Percentiles rank a stretch among this genome's conserved stretches.
These are phyloP conservation scores for Chlorophyllum brunneum DNA, from an alignment of 768 basidiomycete species.

Conservation along the genomic window DNA sequence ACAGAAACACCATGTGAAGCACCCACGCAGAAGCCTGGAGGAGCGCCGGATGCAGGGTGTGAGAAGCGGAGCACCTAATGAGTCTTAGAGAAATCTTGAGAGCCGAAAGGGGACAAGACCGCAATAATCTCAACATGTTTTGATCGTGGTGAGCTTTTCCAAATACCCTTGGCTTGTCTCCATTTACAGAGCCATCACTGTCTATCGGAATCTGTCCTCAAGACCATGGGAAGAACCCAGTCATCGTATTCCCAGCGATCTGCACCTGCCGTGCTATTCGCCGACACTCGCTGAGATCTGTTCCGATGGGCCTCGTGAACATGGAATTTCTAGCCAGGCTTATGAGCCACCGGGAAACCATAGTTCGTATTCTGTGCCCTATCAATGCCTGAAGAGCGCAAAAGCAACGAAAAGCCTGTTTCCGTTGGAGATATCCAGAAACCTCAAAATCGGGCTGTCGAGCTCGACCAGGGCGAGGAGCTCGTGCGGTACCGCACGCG, in stretches of 20 bases:
- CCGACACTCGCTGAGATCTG: background rate
- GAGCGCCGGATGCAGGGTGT: too few relatives aligned
- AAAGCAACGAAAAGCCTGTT: background rate
- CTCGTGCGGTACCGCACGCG: conserved; percentile 36
- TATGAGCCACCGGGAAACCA: background rate
- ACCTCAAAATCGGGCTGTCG: conserved; percentile 14
- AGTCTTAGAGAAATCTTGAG: background rate
- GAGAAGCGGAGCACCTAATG: conserved; percentile 2
- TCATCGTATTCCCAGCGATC: background rate
- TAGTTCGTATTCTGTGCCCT: background rate
- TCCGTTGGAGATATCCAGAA: background rate
- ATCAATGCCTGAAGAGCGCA: conserved; percentile 3
- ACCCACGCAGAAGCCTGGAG: background rate
- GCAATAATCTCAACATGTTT: background rate
- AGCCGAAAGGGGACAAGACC: background rate
- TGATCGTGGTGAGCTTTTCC: background rate
- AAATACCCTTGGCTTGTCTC: background rate
- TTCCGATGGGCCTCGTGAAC: background rate
- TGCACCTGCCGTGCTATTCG: background rate
- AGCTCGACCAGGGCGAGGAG: conserved; percentile 38
- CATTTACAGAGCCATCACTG: background rate
- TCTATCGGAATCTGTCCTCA: background rate
- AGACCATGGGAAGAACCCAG: conserved; percentile 4
- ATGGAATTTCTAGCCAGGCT: background rate
- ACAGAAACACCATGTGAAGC: conserved; percentile 1